Conservation (phyloP, 2,329 filamentous ascomycete species). For the Aspergillus hortae region DNA sequence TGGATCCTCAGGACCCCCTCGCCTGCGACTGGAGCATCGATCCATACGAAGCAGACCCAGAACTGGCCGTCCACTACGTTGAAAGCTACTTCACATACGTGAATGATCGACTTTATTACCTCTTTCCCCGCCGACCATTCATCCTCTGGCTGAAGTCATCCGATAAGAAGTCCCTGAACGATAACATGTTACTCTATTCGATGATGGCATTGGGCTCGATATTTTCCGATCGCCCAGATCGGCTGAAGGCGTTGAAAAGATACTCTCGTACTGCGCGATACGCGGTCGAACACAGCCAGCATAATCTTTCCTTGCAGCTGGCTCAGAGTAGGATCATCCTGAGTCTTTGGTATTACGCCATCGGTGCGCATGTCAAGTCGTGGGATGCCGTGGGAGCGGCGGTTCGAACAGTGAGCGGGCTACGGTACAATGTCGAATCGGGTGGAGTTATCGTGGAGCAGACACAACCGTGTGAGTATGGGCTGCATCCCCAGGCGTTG, state of each 20-base stretch:
- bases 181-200: constrained; percentile 59
- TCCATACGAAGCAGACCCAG: constrained; percentile 51
- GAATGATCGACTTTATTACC: constrained; percentile 52
- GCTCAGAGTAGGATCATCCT: constrained; percentile 66
- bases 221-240: constrained; percentile 49
- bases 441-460: constrained; percentile 47
- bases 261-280: constrained; percentile 57
- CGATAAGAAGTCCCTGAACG: constrained; percentile 49
- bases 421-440: constrained; percentile 63
- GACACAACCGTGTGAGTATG: constrained; percentile 51
- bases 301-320: constrained; percentile 58
- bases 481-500: constrained; percentile 55
- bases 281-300: constrained; percentile 51
- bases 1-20: constrained; percentile 27
- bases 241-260: constrained; percentile 42
- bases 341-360: constrained; percentile 62
- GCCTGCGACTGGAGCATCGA: constrained; percentile 48
- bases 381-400: constrained; percentile 64
- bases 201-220: constrained; percentile 57
- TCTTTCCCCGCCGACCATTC: constrained; percentile 56
- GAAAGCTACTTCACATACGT: constrained; percentile 57
- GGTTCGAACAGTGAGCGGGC: constrained; percentile 55
- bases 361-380: constrained; percentile 56
- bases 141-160: constrained; percentile 51
- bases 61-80: constrained; percentile 50